Base-by-base conservation (phyloP, 176 grass and related monocot species). In the Thinopyrum elongatum region DNA sequence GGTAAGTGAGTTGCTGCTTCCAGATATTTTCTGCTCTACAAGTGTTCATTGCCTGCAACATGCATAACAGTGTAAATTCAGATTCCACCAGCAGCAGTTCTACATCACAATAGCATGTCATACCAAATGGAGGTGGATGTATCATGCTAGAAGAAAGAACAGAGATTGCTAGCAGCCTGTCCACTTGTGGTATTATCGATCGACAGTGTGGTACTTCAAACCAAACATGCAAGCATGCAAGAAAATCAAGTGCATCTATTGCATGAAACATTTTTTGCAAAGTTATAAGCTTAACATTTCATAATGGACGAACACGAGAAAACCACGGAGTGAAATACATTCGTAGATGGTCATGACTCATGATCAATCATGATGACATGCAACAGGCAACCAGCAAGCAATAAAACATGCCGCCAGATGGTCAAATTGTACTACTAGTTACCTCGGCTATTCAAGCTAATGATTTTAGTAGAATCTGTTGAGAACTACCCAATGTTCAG, bases 1-100 rank as follows among this genome's bases (percentile, higher is more conserved):
- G 10, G 92, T 88, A 55, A 93, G 62, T 86, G 62, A 31, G 79
- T 68, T 72, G 76, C 86, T 57, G 92, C 92, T 65, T 90, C 92
- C 46, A 84, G 74, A 44, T 86, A 93, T 31, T 77, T 88, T 58
- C 85, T 79, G 77, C 87, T 77, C 31, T 82, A 85, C 63, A 87
- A 93, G 47, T 68, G 57, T 39, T 90, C 87, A 66, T 90, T 87
- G 42, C 91, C 88, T 93, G 81, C 26, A 93, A 66, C 4, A 10
- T 28, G 39, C 67, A 39, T 71, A 39, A 2, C 0, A 5, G 16
- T 76, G 38, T 47, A 86, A 22, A 60, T 9, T 63, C 68, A 71
- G 35, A 71, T 71, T 13, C 34, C 23, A 78, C 23, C 5, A 82
- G 8, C 41, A 67, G 57, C 14, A 81, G 34, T 3, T 49, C 6